Base-by-base conservation (phyloP, 306 rosid genomes). In the Dalbergia oliveri region DNA sequence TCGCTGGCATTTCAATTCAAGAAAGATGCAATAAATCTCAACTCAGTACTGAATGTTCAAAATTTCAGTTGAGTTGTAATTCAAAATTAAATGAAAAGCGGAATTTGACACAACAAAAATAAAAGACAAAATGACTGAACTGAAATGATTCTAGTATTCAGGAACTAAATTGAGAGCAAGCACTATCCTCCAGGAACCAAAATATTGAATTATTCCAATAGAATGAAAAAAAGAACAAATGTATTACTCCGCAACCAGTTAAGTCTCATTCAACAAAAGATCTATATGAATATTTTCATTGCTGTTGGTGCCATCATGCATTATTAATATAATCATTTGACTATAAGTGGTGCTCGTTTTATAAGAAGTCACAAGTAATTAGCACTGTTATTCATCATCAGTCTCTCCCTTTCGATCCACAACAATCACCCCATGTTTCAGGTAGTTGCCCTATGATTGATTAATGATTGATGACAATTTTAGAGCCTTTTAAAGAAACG, bases 1-100 rank as follows among this genome's bases (percentile, higher is more conserved):
- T 39, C 60, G 12, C 44, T 74, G n/a, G 18, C 59, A 35, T 72
- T 72, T 54, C 34, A 26, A 14, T 33, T 44, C 18, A 72, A 14
- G 18, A 72, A 72, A 16, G 11, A 72, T n/a, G 51, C 53, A 18
- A 18, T 34, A 6, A 72, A 18, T 47, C 77, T 72, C 47, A 72
- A 37, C 9, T 54, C 16, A 72, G 66, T 37, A 26, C 2, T 53
- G 64, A 53, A 23, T 4, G 50, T 35, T 72, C 14, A 34, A 9
- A 72, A 35, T 16, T 18, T 56, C 12, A 54, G 53, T 19, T 16
- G 77, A 56, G 2, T 11, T 35, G 19, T 12, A 54, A 54, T 9
- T 72, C 16, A 39, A 16, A 18, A 35, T 56, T 4, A 11, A 50
- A 15, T 16, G 26, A 51, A 14, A 21, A 1, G 21, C n/a, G 4